Percentiles rank a stretch among this genome's conserved stretches.
Conservation (phyloP, 352 stramenopile genomes). For the Globisporangium nodosum region DNA sequence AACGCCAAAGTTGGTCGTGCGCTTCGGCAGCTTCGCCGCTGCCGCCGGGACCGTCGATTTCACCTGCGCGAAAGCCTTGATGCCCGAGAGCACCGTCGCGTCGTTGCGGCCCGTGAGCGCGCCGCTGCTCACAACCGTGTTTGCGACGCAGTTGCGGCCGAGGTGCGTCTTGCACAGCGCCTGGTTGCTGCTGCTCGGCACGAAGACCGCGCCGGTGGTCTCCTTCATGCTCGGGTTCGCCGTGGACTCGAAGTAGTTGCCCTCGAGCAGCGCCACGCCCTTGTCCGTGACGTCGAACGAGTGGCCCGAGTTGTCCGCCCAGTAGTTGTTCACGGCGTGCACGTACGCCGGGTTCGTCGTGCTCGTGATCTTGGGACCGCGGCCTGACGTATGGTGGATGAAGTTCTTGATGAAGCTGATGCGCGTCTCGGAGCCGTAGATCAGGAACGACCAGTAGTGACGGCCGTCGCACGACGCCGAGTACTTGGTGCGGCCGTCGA, state of each 20-base stretch:
- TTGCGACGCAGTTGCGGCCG: slow-evolving; percentile 7
- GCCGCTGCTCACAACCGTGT: slow-evolving; percentile 5
- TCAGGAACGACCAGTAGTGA: slow-evolving; percentile 45
- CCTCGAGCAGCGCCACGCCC: slow-evolving; percentile 30
- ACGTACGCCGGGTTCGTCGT: slow-evolving; percentile 10
- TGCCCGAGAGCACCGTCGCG: slow-evolving; percentile 1
- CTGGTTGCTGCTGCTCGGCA: slow-evolving; percentile 7
- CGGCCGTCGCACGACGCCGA: slow-evolving; percentile 38
- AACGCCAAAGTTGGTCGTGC: slow-evolving; percentile 7
- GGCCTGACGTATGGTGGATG: slow-evolving; percentile 30
- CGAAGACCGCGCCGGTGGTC: slow-evolving; percentile 13
- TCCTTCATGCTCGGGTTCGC: slow-evolving; percentile 12
- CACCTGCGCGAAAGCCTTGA: slow-evolving; percentile 3
- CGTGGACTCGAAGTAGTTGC: slow-evolving; percentile 41
- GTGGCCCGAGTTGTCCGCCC: slow-evolving; percentile 29
- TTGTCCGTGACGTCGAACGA: slow-evolving; percentile 30
- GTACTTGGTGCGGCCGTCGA: slow-evolving; percentile 37
- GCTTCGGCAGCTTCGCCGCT: neutral
- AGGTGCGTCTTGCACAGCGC: slow-evolving; percentile 6
- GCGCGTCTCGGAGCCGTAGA: slow-evolving; percentile 21
- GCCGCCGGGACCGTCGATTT: slow-evolving; percentile 1
- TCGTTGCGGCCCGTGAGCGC: slow-evolving; percentile 2
- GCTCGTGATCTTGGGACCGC: slow-evolving; percentile 25
- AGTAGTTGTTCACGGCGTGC: slow-evolving; percentile 41
- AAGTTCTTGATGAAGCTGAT: slow-evolving; percentile 32